phyloP scores from a whole-genome alignment of 1,284 basidiomycete species.

The Pascua guehoae region DNA sequence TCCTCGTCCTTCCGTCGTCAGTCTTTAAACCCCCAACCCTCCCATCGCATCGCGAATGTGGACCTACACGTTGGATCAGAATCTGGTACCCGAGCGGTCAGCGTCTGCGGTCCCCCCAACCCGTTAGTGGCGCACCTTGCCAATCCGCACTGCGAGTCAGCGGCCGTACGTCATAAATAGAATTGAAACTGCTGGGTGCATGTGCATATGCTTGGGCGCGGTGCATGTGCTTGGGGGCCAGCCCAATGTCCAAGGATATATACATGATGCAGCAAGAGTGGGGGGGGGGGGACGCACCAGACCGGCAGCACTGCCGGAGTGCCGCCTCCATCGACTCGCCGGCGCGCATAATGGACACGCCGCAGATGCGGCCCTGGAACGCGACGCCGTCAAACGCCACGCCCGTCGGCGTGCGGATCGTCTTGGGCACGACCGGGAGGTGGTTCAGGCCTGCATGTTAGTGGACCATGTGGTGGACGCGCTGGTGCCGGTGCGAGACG shows the following conservation, averaged over 20 bases:
- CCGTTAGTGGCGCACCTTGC: conserved; percentile 37
- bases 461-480: too few relatives aligned
- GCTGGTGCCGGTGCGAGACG: neutral
- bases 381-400: conserved; percentile 79
- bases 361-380: conserved; percentile 91
- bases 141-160: conserved; percentile 42
- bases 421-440: conserved; percentile 82
- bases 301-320: conserved; percentile 80
- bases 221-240: too few relatives aligned
- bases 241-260: conserved; percentile 11
- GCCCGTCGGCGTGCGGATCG: conserved; percentile 61
- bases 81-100: conserved; percentile 57
- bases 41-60: conserved; percentile 6
- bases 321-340: conserved; percentile 83
- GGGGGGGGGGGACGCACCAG: conserved; percentile 30
- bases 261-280: neutral
- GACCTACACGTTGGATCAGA: conserved; percentile 76
- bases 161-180: neutral
- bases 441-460: conserved; percentile 79
- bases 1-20: conserved; percentile 74
- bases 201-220: too few relatives aligned
- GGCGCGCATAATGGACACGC: conserved; percentile 78
- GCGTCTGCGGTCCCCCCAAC: neutral
- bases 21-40: neutral
- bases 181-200: too few relatives aligned